phyloP scores from a whole-genome alignment of 2,329 filamentous ascomycete genomes.

The Trichoderma cornu-damae region DNA sequence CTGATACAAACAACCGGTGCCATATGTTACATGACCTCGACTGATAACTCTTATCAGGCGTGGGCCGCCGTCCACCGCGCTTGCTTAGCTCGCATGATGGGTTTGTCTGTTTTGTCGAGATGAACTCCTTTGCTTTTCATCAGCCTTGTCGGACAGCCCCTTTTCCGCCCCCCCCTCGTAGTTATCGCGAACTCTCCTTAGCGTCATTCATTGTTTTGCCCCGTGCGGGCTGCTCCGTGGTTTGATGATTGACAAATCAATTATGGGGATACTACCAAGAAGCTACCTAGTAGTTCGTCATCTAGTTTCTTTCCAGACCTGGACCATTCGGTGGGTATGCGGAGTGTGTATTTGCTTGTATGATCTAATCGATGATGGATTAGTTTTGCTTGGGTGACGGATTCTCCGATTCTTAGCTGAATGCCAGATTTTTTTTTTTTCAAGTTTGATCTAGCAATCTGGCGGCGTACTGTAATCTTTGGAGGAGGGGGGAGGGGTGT shows the following conservation, averaged over 20 bases:
- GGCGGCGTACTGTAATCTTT: neutral
- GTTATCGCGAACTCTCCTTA: neutral
- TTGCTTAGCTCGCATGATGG: neutral
- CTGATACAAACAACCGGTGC: neutral
- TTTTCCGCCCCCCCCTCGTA: constrained; percentile 12
- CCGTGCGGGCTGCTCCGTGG: neutral
- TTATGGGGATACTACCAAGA: neutral
- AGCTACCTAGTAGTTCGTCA: neutral
- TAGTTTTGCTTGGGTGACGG: neutral
- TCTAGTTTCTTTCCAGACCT: neutral
- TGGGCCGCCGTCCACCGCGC: constrained; percentile 1
- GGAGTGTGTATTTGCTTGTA: neutral
- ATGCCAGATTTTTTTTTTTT: neutral
- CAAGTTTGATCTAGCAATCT: constrained; percentile 2
- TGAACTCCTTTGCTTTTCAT: constrained; percentile 5
- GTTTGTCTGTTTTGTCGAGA: constrained; percentile 1
- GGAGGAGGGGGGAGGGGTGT: neutral
- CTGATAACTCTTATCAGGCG: neutral
- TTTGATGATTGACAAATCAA: neutral
- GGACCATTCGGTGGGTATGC: neutral
- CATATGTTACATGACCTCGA: neutral
- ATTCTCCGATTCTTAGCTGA: constrained; percentile 11
- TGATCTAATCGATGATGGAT: neutral
- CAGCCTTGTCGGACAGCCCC: constrained; percentile 16
- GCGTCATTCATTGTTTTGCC: neutral